phyloP scores from a whole-genome alignment of 2,329 filamentous ascomycete genomes.

The Calonectria pteridis region DNA sequence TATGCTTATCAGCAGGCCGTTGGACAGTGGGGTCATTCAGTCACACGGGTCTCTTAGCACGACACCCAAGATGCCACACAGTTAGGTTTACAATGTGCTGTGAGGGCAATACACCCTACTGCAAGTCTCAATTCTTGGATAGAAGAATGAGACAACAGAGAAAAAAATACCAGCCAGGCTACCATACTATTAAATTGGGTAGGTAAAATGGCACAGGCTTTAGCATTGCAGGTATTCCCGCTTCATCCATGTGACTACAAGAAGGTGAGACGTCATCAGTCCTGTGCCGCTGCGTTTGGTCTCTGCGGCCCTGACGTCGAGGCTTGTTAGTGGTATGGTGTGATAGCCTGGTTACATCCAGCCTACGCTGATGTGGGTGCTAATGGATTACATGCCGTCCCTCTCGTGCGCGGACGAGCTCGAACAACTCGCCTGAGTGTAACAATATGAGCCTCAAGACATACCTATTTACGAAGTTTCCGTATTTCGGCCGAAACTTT shows the following conservation, averaged over 20 bases:
- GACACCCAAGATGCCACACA: conserved; percentile 10
- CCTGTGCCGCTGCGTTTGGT: neutral
- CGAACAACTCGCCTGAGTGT: too few relatives aligned
- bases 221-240: neutral
- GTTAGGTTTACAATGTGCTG: neutral
- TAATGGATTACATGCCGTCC: neutral
- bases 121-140: neutral
- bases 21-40: conserved; percentile 22
- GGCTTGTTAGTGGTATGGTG: conserved; percentile 12
- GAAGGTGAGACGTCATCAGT: neutral
- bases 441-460: neutral
- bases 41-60: conserved; percentile 26
- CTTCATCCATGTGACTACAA: neutral
- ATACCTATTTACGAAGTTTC: neutral
- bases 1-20: conserved; percentile 23
- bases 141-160: too few relatives aligned
- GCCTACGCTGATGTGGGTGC: neutral
- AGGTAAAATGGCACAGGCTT: neutral
- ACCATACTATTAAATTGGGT: too few relatives aligned
- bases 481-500: neutral
- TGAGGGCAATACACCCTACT: neutral
- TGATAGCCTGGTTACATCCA: neutral
- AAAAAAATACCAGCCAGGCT: neutral
- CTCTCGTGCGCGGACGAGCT: neutral
- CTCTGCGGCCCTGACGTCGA: neutral